A percentile compares a stretch with the other conserved stretches of the same genome.
Conservation (phyloP, 2,329 filamentous ascomycete genomes). For the Coniochaeta sp. region DNA sequence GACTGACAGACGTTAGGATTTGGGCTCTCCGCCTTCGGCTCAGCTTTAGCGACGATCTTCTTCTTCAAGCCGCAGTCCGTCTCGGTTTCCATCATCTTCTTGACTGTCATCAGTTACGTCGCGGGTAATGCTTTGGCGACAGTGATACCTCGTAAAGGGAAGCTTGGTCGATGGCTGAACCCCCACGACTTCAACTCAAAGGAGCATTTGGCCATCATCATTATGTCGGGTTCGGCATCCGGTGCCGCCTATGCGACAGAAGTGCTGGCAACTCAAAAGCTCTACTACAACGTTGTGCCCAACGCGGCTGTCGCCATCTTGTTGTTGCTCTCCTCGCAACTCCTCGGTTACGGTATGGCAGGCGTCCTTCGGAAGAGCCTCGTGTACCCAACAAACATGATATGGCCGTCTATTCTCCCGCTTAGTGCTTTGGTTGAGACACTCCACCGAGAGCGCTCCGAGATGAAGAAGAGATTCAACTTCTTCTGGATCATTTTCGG, state of each 20-base stretch:
- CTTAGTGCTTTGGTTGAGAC: conserved; percentile 17
- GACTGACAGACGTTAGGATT: conserved; percentile 15
- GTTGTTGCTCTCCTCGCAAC: conserved; percentile 37
- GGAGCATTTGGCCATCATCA: conserved; percentile 14
- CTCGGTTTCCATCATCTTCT: conserved; percentile 33
- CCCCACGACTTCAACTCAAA: conserved; percentile 17
- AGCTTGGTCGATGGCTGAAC: conserved; percentile 22
- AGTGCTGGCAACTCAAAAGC: neutral
- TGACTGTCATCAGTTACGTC: conserved; percentile 35
- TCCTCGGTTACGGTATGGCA: conserved; percentile 41
- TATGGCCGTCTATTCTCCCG: conserved; percentile 30
- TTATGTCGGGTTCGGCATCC: conserved; percentile 14
- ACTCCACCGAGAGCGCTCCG: conserved; percentile 17
- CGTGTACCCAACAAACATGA: conserved; percentile 40
- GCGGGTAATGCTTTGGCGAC: conserved; percentile 30
- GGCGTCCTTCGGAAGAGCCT: conserved; percentile 37
- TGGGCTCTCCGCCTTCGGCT: conserved; percentile 26
- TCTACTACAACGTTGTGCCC: conserved; percentile 12
- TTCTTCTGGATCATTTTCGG: conserved; percentile 32
- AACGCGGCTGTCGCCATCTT: conserved; percentile 33
- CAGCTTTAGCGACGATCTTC: conserved; percentile 34
- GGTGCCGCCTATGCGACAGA: conserved; percentile 10
- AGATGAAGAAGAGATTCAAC: conserved; percentile 29
- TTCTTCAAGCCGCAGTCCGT: conserved; percentile 41
- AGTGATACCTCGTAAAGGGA: conserved; percentile 25